phyloP scores from a whole-genome alignment of 179 eudicot species.

The Silene coronaria region DNA sequence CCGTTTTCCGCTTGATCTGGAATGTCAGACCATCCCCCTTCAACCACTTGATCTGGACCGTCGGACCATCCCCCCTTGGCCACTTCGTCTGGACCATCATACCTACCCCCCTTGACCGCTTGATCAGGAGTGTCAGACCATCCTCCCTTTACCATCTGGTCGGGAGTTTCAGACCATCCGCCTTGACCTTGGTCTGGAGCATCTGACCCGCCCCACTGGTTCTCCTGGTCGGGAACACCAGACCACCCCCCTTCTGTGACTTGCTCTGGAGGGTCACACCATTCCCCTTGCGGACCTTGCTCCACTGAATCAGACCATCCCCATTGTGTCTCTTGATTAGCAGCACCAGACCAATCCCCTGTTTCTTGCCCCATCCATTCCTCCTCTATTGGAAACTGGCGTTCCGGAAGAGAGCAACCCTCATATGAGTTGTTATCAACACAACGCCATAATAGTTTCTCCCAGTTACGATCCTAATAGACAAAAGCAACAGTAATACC shows the following conservation, averaged over 20 bases:
- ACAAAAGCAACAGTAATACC: slow-evolving; percentile 6
- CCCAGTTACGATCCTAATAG: slow-evolving; percentile 54
- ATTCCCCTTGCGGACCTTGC: neutral
- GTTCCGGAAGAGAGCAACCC: slow-evolving; percentile 60
- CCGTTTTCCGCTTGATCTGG: neutral
- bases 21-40: slow-evolving; percentile 1
- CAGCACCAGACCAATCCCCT: slow-evolving; percentile 8
- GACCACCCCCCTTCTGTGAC: neutral
- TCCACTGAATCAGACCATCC: slow-evolving; percentile 9
- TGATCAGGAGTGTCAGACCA: neutral
- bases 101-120: neutral
- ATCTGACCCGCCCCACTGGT: slow-evolving; percentile 4
- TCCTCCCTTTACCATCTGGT: neutral
- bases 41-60: neutral
- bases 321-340: neutral
- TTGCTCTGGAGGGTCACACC: slow-evolving; percentile 16
- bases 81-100: neutral
- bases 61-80: neutral
- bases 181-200: slow-evolving; percentile 1
- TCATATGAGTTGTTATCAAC: slow-evolving; percentile 47
- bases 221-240: slow-evolving; percentile 1
- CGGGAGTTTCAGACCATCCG: neutral
- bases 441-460: slow-evolving; percentile 48
- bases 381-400: slow-evolving; percentile 23
- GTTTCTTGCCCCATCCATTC: slow-evolving; percentile 1